Base-by-base conservation (phyloP, 1,284 basidiomycete genomes). In the Boletus semigastroideus region DNA sequence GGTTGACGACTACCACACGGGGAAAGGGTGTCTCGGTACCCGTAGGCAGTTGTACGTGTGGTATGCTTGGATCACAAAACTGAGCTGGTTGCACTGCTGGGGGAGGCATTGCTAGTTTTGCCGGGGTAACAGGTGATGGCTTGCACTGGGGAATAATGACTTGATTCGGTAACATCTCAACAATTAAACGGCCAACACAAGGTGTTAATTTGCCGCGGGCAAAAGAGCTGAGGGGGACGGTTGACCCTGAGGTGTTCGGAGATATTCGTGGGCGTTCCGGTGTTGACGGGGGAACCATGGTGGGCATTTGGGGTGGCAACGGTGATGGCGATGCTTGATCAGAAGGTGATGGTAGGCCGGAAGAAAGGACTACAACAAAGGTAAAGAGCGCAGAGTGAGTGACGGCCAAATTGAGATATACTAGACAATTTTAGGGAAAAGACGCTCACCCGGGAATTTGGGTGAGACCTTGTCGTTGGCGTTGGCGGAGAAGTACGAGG, bases 1-100 rank as follows among this genome's bases (percentile, higher is more conserved):
- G 76, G 47, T 83, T 79, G 10, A 83, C 79, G 30, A 84, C 73
- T 16, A 82, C 74, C 11, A 82, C 77, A 25, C 74, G 74, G 12
- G 80, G 78, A 48, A 74, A 77, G 6, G 58, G 51, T 11, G 60
- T 43, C 49, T 62, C 55, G 0, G 54, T n/a, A 4, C 51, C 33
- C 1, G 57, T 9, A 30, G 68, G 63, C 22, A 65, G 43, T 42
- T 62, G 61, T 7, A 68, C 65, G 6, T 54, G 48, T 3, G 64
- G 62, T 9, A 67, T 50, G 12, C 42, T 46, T n/a, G 41, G 50
- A 37, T 60, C 58, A 40, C 22, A 38, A 16, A 52, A 38, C 7
- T 42, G 44, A 20, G 46, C 22, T 16, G 59, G 42, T 20, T 46
- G 51, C 4, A 38, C 19, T 14, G 50, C 38, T 9, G 43, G 46